These are phyloP conservation scores for Conidiobolus incongruus DNA, from an alignment of 371 early-diverging fungal species.

Conservation along the genomic window DNA sequence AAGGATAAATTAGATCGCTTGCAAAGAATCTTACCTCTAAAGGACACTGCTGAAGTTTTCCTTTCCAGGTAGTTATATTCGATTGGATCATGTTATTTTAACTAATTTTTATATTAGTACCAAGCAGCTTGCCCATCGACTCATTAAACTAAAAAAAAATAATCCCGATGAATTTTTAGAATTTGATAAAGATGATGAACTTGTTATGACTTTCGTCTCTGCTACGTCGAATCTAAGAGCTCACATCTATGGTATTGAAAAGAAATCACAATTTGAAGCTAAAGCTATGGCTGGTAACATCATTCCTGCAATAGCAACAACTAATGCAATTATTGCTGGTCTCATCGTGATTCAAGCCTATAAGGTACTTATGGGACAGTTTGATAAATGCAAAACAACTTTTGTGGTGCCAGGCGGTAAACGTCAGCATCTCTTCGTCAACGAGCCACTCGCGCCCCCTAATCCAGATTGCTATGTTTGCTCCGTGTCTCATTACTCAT, in stretches of 20 bases:
- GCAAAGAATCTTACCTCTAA: no score
- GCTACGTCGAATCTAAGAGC: conserved; percentile 79
- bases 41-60: no score
- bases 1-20: no score
- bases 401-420: conserved; percentile 24
- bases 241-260: conserved; percentile 47
- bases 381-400: conserved; percentile 25
- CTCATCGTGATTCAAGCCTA: conserved; percentile 73
- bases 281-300: conserved; percentile 72
- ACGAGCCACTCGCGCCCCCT: conserved; percentile 22
- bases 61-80: no score
- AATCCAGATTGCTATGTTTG: conserved; percentile 35
- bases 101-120: no score
- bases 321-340: conserved; percentile 97
- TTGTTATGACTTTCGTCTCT: conserved; percentile 73
- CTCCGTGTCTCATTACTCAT: conserved; percentile 16
- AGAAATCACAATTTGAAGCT: conserved; percentile 60
- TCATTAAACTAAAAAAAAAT: no score
- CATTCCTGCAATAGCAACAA: conserved; percentile 99
- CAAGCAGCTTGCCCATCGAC: conserved; percentile 14
- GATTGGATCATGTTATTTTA: no score
- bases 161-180: conserved; percentile 23
- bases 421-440: conserved; percentile 19
- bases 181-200: conserved; percentile 91
- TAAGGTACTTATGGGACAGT: conserved; percentile 30